Evolutionary conservation across 768 basidiomycete genomes (phyloP), one percentile per base, ranked within the genome.

Genomic region (Leccinum fibrillosum): DNA sequence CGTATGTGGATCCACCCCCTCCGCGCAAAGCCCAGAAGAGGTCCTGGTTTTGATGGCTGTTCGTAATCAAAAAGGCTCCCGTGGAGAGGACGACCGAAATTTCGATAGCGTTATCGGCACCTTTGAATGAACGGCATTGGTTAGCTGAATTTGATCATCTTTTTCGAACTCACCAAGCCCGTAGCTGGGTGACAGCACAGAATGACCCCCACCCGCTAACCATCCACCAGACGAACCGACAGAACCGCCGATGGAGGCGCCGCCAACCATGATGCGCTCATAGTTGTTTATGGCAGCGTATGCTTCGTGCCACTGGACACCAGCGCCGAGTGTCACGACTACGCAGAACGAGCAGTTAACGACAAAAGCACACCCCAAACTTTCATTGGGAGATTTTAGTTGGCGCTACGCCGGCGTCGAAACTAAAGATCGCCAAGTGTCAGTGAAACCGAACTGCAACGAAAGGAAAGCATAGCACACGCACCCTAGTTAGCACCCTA

Each of bases 21-120:
- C 82, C 82, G 34, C 82, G 74, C 49, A 85, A 63, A 0, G 83
- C 83, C 79, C 80, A 85, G 66, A 81, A 85, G 5, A 85, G 74
- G 53, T 83, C 80, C 11, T 71, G 19, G 61, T 82, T 73, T 37
- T 74, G 70, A 63, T 76, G 68, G 0, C 62, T 57, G 61, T 83
- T 84, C 21, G 70, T 73, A 10, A 61, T 72, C 52, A 79, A 59
- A 44, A 74, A 63, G 4, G 73, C 58, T 5, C 82, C 82, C 2
- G 73, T 69, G 3, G 82, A 72, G 11, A 74, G 77, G 2, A 84
- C 42, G 19, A 80, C 62, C 0, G 68, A 74, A 49, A 82, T 78
- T 55, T 84, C 72, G 2, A 84, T 56, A n/a, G 75, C 76, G 42
- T 80, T 79, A 65, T 82, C 82, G 13, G 77, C 79, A 54, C 79